phyloP scores from a whole-genome alignment of 2,329 filamentous ascomycete genomes.

The Iodosphaeria phyllophila region DNA sequence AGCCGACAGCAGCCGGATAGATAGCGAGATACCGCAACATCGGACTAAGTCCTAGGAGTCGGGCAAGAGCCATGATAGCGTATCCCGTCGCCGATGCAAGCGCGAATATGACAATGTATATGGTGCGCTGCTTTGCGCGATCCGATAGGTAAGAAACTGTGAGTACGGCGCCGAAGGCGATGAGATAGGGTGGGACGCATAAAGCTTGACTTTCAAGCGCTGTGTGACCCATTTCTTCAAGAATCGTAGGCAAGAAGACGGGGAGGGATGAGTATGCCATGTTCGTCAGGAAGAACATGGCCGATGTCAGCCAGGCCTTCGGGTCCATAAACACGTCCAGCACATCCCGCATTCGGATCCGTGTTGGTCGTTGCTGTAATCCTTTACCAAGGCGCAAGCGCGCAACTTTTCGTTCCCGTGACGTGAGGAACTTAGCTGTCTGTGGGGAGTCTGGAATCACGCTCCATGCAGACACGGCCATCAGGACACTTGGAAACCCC shows the following conservation, averaged over 20 bases:
- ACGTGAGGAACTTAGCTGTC: conserved; percentile 42
- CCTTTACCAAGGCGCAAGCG: conserved; percentile 43
- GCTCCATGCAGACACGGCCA: conserved; percentile 55
- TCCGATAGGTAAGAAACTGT: conserved; percentile 58
- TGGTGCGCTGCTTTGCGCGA: conserved; percentile 37
- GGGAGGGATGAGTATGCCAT: conserved; percentile 77
- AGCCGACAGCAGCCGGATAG: conserved; percentile 62
- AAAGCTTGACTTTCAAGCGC: conserved; percentile 54
- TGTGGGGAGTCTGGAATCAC: conserved; percentile 60
- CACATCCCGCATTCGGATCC: conserved; percentile 35
- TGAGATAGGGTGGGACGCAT: conserved; percentile 63
- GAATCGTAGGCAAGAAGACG: conserved; percentile 70
- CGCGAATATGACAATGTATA: conserved; percentile 51
- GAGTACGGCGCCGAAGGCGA: conserved; percentile 55
- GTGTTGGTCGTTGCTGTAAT: conserved; percentile 20
- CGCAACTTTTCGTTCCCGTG: conserved; percentile 50
- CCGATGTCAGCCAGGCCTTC: conserved; percentile 54
- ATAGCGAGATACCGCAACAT: conserved; percentile 52
- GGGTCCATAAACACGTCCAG: conserved; percentile 42
- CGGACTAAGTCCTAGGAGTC: conserved; percentile 21
- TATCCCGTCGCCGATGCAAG: conserved; percentile 44
- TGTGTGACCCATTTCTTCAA: conserved; percentile 57
- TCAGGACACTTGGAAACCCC: conserved; percentile 65
- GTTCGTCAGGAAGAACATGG: conserved; percentile 78
- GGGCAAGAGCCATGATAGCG: conserved; percentile 38